These are phyloP conservation scores for Penicillium digitatum DNA, from an alignment of 2,329 filamentous ascomycete species.

Conservation along the genomic window DNA sequence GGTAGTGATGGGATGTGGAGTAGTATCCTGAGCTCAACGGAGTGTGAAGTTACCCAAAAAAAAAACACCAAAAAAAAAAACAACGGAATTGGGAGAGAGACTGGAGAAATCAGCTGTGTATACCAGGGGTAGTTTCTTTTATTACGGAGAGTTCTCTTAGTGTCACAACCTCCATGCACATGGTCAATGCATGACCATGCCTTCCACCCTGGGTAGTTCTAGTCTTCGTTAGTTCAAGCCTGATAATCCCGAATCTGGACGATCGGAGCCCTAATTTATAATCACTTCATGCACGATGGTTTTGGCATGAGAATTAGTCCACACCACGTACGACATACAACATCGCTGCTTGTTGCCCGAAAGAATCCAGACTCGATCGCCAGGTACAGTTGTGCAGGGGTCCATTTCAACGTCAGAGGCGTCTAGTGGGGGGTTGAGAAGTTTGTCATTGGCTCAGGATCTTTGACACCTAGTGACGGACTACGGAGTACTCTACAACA, in stretches of 20 bases:
- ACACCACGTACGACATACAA: neutral
- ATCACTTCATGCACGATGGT: too few relatives aligned
- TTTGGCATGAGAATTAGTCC: neutral
- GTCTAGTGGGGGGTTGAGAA: neutral
- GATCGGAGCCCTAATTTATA: conserved; percentile 4
- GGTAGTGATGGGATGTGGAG: neutral
- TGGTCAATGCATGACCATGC: neutral
- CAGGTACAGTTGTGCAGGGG: conserved; percentile 14
- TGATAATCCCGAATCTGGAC: neutral
- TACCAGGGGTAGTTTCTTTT: conserved; percentile 8
- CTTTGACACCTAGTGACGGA: neutral
- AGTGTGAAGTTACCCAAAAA: neutral
- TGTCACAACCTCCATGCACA: neutral
- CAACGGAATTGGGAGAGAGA: conserved; percentile 6
- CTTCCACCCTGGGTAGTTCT: neutral
- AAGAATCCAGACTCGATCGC: conserved; percentile 19
- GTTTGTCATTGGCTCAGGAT: neutral
- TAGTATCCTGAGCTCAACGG: neutral
- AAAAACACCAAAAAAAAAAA: neutral
- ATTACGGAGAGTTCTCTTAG: conserved; percentile 1
- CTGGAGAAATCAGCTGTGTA: conserved; percentile 8
- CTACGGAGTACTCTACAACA: neutral
- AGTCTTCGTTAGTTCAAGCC: neutral
- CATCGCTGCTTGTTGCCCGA: neutral
- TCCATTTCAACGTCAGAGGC: conserved; percentile 20